Conservation (phyloP, 2,329 filamentous ascomycete species). For the Ustulina deusta region DNA sequence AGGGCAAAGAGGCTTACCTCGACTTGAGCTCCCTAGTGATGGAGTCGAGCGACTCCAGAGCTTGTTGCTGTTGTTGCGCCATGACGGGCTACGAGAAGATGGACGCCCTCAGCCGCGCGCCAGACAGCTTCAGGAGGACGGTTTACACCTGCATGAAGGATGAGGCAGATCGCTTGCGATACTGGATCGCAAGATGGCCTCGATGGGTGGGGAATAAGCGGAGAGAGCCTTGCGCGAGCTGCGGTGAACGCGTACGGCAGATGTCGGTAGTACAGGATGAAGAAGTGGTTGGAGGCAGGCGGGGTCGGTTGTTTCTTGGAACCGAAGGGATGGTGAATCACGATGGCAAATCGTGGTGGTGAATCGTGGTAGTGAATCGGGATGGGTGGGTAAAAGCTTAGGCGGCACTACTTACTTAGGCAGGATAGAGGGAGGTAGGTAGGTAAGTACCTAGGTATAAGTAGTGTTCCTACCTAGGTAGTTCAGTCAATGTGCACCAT, state of each 20-base stretch:
- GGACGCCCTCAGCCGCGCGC: conserved; percentile 46
- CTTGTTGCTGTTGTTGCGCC: conserved; percentile 63
- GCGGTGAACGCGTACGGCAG: background rate
- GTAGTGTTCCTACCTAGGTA: background rate
- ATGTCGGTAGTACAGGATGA: background rate
- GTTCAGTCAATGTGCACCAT: background rate
- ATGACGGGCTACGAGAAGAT: conserved; percentile 47
- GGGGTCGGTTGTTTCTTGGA: conserved; percentile 1
- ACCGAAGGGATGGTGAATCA: background rate
- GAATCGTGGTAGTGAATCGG: background rate
- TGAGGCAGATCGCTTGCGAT: conserved; percentile 40
- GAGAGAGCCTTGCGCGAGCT: background rate
- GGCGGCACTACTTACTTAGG: too few species aligned
- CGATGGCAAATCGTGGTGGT: conserved; percentile 2
- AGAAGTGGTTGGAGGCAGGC: background rate
- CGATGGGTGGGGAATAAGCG: background rate
- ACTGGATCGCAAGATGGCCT: conserved; percentile 40
- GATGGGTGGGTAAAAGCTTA: background rate
- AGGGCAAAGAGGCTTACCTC: conserved; percentile 55
- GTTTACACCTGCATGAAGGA: conserved; percentile 45
- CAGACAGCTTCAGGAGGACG: conserved; percentile 49
- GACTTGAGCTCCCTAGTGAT: conserved; percentile 68
- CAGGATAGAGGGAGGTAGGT: too few species aligned
- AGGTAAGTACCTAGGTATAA: background rate
- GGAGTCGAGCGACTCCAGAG: conserved; percentile 67